Evolutionary conservation across 208 protist genomes (phyloP), one percentile per base, ranked within the genome.

Genomic region (Baffinella frigidus): DNA sequence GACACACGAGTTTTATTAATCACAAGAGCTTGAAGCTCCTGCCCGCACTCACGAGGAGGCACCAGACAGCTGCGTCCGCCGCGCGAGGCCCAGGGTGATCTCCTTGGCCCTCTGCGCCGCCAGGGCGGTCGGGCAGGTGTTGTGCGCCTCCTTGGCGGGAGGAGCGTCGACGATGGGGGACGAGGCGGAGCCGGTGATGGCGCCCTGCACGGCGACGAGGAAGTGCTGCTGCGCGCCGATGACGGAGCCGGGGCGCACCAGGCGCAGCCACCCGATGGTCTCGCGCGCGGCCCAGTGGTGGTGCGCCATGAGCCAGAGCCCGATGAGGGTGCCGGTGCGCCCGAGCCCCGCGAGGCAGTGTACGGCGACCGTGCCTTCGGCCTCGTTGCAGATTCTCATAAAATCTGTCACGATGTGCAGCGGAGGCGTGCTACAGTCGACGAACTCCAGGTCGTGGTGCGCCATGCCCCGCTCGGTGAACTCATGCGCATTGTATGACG

Each of bases 291-390:
- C 93, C 36, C 94, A 95, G 30, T 41, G 5, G 38, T 94, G 94
- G 27, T 93, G 17, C 44, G 45, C 43, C 72, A 95, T 95, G 50
- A 95, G 67, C 17, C 62, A 94, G 5, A 30, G 36, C 0, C 35
- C 93, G 61, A 95, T 95, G 0, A 95, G 39, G 0, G 83, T 93
- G 0, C 94, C 94, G 24, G 93, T 94, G 35, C 93, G 51, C 27
- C 94, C 94, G 50, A 95, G 89, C 27, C 94, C 94, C 4, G 93
- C 93, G 27, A 81, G 83, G 48, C 94, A 95, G 38, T 95, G 94
- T 44, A 95, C 94, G 56, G 93, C 92, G 11, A 95, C 92, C 17
- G 5, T 27, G 39, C 77, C 77, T 7, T 2, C 33, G 4, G 45
- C 77, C 27, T 43, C 14, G 44, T 90, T 51, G 61, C 83, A 90